Conservation (phyloP, 2,329 filamentous ascomycete genomes). For the Claviceps humidiphila region DNA sequence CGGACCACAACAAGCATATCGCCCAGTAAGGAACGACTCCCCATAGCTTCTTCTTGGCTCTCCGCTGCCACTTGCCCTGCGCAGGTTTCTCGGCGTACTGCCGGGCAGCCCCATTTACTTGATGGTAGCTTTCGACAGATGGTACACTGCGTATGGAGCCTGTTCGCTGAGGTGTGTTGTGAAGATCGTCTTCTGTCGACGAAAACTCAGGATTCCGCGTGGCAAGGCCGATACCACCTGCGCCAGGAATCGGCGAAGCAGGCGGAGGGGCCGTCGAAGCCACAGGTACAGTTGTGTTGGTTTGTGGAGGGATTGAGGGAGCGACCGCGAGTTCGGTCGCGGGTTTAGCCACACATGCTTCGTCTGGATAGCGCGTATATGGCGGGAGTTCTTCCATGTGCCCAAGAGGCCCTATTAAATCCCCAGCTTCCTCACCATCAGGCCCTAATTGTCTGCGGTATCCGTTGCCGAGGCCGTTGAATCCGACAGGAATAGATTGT, state of each 20-base stretch:
- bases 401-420: constrained; percentile 75
- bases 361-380: constrained; percentile 80
- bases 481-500: constrained; percentile 54
- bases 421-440: constrained; percentile 74
- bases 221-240: constrained; percentile 47
- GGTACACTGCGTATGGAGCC: constrained; percentile 37
- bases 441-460: constrained; percentile 65
- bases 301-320: not conserved
- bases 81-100: constrained; percentile 34
- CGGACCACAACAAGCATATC: constrained; percentile 34
- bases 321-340: constrained; percentile 11
- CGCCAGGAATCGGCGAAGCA: constrained; percentile 32
- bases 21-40: constrained; percentile 51
- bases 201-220: constrained; percentile 50
- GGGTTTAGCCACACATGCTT: constrained; percentile 37
- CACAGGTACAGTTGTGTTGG: not conserved
- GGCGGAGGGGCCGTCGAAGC: not conserved
- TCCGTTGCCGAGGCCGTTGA: constrained; percentile 49
- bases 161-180: constrained; percentile 28
- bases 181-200: constrained; percentile 39
- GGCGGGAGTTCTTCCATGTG: constrained; percentile 86
- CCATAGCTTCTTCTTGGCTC: constrained; percentile 41
- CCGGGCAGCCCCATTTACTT: constrained; percentile 38
- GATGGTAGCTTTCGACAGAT: constrained; percentile 29
- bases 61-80: constrained; percentile 36